Evolutionary conservation across 1,139 yeast species (phyloP).

Genomic region (Candida gigantensis): DNA sequence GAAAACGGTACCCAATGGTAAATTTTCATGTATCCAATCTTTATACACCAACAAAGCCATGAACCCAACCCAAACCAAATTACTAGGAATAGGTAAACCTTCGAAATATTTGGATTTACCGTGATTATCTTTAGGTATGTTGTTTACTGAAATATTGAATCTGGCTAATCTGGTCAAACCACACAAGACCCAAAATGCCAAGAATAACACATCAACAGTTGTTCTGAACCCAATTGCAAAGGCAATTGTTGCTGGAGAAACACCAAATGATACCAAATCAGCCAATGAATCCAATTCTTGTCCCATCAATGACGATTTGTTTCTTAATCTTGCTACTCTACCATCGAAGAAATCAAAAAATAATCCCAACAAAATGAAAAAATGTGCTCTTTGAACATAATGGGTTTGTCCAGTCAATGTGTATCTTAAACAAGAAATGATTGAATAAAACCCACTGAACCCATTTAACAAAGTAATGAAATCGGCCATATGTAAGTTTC

Average conservation of each 20-base stretch:
- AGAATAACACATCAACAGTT: constrained; percentile 72
- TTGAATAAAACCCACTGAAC: constrained; percentile 85
- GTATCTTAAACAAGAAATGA: constrained; percentile 81
- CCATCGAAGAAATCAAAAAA: constrained; percentile 97
- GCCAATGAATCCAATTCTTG: constrained; percentile 97
- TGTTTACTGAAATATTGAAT: constrained; percentile 90
- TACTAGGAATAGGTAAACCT: constrained; percentile 94
- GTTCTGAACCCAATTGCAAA: constrained; percentile 88
- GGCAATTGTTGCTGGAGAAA: constrained; percentile 90
- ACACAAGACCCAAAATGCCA: constrained; percentile 86
- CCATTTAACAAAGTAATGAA: constrained; percentile 91
- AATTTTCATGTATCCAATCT: constrained; percentile 43
- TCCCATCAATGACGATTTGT: constrained; percentile 91
- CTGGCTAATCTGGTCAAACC: constrained; percentile 93
- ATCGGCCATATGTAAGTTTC: constrained; percentile 92
- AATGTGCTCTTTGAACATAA: constrained; percentile 86
- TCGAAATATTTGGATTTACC: constrained; percentile 88
- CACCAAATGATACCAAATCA: constrained; percentile 89
- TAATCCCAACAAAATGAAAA: constrained; percentile 82
- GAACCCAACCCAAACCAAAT: constrained; percentile 67
- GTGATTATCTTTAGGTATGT: constrained; percentile 81
- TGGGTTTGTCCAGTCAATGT: constrained; percentile 65
- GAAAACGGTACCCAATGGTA: constrained; percentile 69
- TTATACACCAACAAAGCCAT: constrained; percentile 68
- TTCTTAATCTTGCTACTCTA: constrained; percentile 91